Percentiles rank a stretch among this genome's conserved stretches.
Conservation (phyloP, 2,329 filamentous ascomycete species). For the Chrysosporium queenslandicum region DNA sequence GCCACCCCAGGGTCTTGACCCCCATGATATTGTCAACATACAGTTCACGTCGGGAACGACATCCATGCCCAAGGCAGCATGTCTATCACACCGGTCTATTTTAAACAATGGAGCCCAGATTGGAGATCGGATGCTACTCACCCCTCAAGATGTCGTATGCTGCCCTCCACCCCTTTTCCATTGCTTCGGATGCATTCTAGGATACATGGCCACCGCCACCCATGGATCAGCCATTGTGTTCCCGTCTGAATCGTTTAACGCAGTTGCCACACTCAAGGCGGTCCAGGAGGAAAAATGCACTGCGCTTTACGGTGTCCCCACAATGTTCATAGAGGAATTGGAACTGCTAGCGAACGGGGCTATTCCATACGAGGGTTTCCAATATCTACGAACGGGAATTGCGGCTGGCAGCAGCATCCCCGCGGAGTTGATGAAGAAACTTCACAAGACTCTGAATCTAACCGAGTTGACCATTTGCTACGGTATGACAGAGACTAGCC, state of each 20-base stretch:
- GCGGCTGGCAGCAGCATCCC: slow-evolving; percentile 82
- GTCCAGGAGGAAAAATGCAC: slow-evolving; percentile 55
- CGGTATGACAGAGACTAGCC: slow-evolving; percentile 86
- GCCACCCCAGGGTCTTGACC: slow-evolving; percentile 40
- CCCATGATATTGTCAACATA: slow-evolving; percentile 75
- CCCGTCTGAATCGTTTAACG: slow-evolving; percentile 77
- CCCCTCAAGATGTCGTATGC: slow-evolving; percentile 57
- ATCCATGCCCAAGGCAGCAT: slow-evolving; percentile 79
- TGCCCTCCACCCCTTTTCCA: slow-evolving; percentile 50
- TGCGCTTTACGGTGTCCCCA: slow-evolving; percentile 77
- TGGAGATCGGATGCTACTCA: slow-evolving; percentile 73
- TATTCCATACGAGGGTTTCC: slow-evolving; percentile 45
- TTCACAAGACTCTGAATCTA: slow-evolving; percentile 66
- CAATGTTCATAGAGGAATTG: slow-evolving; percentile 87
- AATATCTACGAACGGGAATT: slow-evolving; percentile 74
- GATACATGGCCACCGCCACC: slow-evolving; percentile 93
- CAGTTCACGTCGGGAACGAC: slow-evolving; percentile 98
- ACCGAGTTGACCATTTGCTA: slow-evolving; percentile 86
- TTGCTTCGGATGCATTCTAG: slow-evolving; percentile 84
- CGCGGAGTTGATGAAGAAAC: slow-evolving; percentile 54
- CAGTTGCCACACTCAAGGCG: slow-evolving; percentile 56
- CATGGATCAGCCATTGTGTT: slow-evolving; percentile 72
- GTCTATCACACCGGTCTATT: slow-evolving; percentile 73
- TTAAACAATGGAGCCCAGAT: slow-evolving; percentile 87
- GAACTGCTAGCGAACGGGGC: slow-evolving; percentile 56